Evolutionary conservation across 768 basidiomycete genomes (phyloP).

Genomic region (Austroboletus eburneus): DNA sequence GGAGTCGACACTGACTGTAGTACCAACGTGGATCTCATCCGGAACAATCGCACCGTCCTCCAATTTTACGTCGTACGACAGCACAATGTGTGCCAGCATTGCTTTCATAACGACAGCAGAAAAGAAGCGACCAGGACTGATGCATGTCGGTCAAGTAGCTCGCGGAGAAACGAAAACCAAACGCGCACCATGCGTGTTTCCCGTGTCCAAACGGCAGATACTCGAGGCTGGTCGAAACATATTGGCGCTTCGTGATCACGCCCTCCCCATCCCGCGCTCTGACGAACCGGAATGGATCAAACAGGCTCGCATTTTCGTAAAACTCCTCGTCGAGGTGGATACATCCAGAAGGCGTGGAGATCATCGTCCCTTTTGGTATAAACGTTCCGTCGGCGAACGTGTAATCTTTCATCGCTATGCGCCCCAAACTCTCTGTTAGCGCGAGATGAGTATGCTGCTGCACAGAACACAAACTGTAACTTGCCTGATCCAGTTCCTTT

Average conservation of each 20-base stretch:
- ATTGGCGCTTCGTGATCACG: conserved; percentile 29
- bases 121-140: conserved; percentile 34
- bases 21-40: not conserved
- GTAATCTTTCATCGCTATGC: conserved; percentile 30
- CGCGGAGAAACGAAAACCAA: not conserved
- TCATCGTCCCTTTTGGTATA: conserved; percentile 29
- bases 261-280: conserved; percentile 31
- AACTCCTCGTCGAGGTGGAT: conserved; percentile 10
- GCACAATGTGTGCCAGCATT: conserved; percentile 43
- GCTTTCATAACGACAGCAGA: conserved; percentile 40
- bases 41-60: not conserved
- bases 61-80: conserved; percentile 11
- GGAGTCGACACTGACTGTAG: not conserved
- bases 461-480: not conserved
- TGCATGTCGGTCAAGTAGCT: not conserved
- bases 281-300: conserved; percentile 48
- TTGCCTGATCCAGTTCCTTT: conserved; percentile 27
- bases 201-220: not conserved
- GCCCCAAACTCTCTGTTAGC: conserved; percentile 25
- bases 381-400: conserved; percentile 38
- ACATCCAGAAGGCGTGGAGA: conserved; percentile 19
- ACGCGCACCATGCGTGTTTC: not conserved
- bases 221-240: not conserved
- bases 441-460: not conserved
- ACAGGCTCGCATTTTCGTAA: conserved; percentile 34